phyloP scores from a whole-genome alignment of 164 flowering plant genomes.

The Protea cynaroides region DNA sequence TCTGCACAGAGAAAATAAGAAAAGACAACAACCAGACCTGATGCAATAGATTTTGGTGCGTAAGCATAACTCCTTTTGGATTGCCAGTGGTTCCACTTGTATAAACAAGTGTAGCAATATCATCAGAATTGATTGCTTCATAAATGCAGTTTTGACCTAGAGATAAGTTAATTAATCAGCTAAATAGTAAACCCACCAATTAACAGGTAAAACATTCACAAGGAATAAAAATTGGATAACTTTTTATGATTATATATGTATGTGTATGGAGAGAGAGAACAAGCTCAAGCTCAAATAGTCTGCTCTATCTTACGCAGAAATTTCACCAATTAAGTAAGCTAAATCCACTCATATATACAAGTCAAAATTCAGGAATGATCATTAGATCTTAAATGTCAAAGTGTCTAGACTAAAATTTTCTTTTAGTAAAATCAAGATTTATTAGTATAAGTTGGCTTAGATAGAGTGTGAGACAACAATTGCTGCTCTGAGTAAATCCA shows the following conservation, averaged over 20 bases:
- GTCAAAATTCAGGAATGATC: too few species aligned
- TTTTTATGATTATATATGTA: too few species aligned
- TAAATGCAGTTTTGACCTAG: constrained; percentile 46
- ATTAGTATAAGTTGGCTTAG: too few species aligned
- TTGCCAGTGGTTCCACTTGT: constrained; percentile 96
- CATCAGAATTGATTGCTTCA: constrained; percentile 69
- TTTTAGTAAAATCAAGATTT: too few species aligned
- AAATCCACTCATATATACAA: background rate
- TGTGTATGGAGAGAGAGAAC: background rate
- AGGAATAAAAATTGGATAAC: background rate
- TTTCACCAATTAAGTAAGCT: background rate
- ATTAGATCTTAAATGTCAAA: too few species aligned
- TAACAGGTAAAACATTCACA: background rate
- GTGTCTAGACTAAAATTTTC: too few species aligned
- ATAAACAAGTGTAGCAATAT: constrained; percentile 80
- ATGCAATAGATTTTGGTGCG: constrained; percentile 83
- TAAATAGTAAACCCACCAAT: background rate
- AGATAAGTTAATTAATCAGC: constrained; percentile 13
- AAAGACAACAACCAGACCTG: constrained; percentile 47
- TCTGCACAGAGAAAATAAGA: background rate
- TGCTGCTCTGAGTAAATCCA: too few species aligned
- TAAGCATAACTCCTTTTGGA: constrained; percentile 96
- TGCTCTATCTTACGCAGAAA: background rate
- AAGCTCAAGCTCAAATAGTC: background rate
- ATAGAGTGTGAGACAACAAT: too few species aligned